Base-by-base conservation (phyloP, 2,329 filamentous ascomycete genomes). In the Elsinoe batatas region DNA sequence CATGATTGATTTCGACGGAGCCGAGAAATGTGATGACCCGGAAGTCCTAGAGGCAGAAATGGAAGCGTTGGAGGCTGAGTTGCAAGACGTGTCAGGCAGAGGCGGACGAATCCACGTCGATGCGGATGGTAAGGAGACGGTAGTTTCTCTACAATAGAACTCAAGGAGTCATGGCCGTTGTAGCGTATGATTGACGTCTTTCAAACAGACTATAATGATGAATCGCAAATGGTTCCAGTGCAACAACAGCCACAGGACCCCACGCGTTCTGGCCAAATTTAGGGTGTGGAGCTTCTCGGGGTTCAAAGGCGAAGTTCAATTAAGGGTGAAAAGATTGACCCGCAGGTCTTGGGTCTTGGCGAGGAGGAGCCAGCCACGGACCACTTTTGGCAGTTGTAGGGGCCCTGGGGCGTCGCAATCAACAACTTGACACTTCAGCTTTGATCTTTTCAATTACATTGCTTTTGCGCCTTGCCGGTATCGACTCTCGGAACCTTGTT, bases 1-100 rank as follows among this genome's bases (percentile, higher is more conserved):
- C 7, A 56, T 73, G 3, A 60, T 73, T 22, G 68, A 71, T 57
- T 72, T 72, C 58, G 68, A 69, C 7, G 42, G 49, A 20, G 58
- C 60, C 47, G 38, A 36, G 53, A 57, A 56, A 58, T 58, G 63
- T 60, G 54, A 60, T 36, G 20, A 63, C 58, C 33, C 51, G 47
- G 49, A 36, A 20, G 56, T 59, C n/a, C 46, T 61, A 12, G 56
- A 53, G 10, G 30, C 47, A 35, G 61, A 61, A 44, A 37, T 57
- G 8, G 3, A 18, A 22, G 42, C 20, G 20, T 32, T 60, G 4
- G 44, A 54, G n/a, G 26, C 53, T 18, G 32, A 40, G 17, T 47
- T 61, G n/a, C 30, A 33, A 17, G 58, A 59, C 35, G 44, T 11
- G 6, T 61, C 59, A 3, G 56, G 56, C 6, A 15, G 37, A 22